Base-by-base conservation (phyloP, 148 eudicot genomes). In the Rhododendron williamsianum region DNA sequence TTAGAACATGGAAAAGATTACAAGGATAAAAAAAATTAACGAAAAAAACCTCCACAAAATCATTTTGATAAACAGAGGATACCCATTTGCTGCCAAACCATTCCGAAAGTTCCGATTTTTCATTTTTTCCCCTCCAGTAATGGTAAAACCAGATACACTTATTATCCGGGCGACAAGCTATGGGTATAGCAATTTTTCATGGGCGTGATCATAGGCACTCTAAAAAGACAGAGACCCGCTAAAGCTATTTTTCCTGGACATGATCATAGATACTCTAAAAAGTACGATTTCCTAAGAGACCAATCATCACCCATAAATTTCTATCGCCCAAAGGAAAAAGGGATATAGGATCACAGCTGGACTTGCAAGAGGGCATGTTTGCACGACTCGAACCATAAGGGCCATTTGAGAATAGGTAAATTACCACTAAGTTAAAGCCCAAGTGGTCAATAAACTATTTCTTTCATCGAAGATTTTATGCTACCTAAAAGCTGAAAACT, bases 1-100 rank as follows among this genome's bases (percentile, higher is more conserved):
- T 77, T 6, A 77, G 52, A 43, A 41, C 15, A 9, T 74, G 15
- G n/a, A 41, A 33, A 45, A 74, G 35, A 35, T 33, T 35, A 21
- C 36, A 36, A 74, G 76, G 78, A 76, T 36, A 13, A 76, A 7
- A 48, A 48, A 76, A 38, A 3, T 4, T 10, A 76, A 38, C 4
- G 8, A 19, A 41, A 36, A 41, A 77, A 41, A 77, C 25, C 45
- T 35, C 21, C 5, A 16, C 13, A 33, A 35, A 71, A 73, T 71
- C 76, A 13, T 27, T 71, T n/a, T 69, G 74, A 69, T 27, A 27
- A 69, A 12, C 76, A 30, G 76, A 83, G 36, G 33, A 49, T 71
- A 83, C 84, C 84, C 77, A 67, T 18, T 51, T 30, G 52, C 4
- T 63, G 71, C 79, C 11, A 83, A 25, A 30, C 85, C 78, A n/a